A percentile compares a stretch with the other conserved stretches of the same genome.
phyloP scores from a whole-genome alignment of 2,329 filamentous ascomycete genomes.

The Akanthomyces lecanii region DNA sequence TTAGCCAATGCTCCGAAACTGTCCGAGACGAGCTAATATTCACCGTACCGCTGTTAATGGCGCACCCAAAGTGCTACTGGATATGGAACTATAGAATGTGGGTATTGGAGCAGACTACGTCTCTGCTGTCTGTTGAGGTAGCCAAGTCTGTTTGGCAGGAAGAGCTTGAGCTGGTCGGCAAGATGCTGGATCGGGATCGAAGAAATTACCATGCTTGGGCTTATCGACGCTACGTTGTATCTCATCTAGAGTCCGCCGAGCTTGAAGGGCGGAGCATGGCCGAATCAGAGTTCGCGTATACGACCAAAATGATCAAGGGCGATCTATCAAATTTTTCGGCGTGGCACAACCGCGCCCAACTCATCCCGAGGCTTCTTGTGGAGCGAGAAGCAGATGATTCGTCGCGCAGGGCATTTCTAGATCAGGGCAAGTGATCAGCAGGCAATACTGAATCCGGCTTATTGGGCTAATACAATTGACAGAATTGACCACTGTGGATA shows the following conservation, averaged over 20 bases:
- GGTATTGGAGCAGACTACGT: conserved; percentile 69
- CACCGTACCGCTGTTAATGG: conserved; percentile 75
- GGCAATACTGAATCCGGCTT: background rate
- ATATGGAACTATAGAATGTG: conserved; percentile 96
- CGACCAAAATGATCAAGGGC: conserved; percentile 77
- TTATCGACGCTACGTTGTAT: conserved; percentile 76
- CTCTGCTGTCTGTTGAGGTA: conserved; percentile 50
- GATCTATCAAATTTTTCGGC: conserved; percentile 95
- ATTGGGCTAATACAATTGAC: background rate
- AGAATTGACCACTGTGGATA: conserved; percentile 73
- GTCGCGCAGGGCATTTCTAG: conserved; percentile 65
- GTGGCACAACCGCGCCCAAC: conserved; percentile 85
- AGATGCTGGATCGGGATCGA: conserved; percentile 82
- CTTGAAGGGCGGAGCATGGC: conserved; percentile 60
- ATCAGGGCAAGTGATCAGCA: conserved; percentile 52
- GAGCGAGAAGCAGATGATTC: conserved; percentile 63
- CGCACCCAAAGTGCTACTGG: conserved; percentile 98
- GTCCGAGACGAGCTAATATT: conserved; percentile 75
- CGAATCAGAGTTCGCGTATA: conserved; percentile 82
- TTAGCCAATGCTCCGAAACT: conserved; percentile 34
- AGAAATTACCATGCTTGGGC: conserved; percentile 97
- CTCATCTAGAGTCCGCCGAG: conserved; percentile 61
- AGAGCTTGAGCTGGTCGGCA: conserved; percentile 76
- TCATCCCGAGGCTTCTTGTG: conserved; percentile 71
- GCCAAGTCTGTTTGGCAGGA: conserved; percentile 73